Evolutionary conservation across 1,284 basidiomycete species (phyloP), one percentile per base, ranked within the genome.

Genomic region (Neotropicomus parvogracilis): DNA sequence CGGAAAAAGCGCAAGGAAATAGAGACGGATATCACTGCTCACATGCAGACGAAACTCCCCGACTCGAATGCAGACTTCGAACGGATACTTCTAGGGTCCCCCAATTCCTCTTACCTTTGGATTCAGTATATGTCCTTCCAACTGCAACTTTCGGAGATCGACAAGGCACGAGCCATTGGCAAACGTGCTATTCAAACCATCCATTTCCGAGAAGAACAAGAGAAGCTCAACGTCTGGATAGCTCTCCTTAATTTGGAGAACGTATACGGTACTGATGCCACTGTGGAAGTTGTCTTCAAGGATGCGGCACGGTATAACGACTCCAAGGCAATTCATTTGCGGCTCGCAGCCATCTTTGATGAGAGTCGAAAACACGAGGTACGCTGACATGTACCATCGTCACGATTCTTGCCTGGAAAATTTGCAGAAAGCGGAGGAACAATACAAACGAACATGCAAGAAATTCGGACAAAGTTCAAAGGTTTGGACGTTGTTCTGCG

Each of bases 41-140:
- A 92, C 52, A 83, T 95, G 74, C 89, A 92, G 47, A 83, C 77
- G 33, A 86, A 83, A 59, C 74, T 74, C n/a, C 95, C 95, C 2
- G 87, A 94, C 64, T 97, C 95, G 1, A 87, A 87, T 49, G 81
- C 88, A 39, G 95, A 99, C 64, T 99, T 97, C 61, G 97, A 99
- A 70, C 85, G 97, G 13, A 73, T 94, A 17, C 79, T 99, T 29
- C 78, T 98, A 24, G 90, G 91, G n/a, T 95, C 95, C 0, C 97
- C 97, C 4, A 94, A 97, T 68, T 97, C 93, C 12, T 99, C 97
- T 0, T 97, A 88, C 71, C 78, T 99, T 34, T 99, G 97, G 97
- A 88, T 99, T 53, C 95, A 97, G 68, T 99, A 95, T 69, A 98
- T 99, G 92, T 95, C 95, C 6, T 97, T 98, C 81, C 91, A 95